phyloP scores from a whole-genome alignment of 495 filamentous ascomycete genomes.

The Xylona heveae region DNA sequence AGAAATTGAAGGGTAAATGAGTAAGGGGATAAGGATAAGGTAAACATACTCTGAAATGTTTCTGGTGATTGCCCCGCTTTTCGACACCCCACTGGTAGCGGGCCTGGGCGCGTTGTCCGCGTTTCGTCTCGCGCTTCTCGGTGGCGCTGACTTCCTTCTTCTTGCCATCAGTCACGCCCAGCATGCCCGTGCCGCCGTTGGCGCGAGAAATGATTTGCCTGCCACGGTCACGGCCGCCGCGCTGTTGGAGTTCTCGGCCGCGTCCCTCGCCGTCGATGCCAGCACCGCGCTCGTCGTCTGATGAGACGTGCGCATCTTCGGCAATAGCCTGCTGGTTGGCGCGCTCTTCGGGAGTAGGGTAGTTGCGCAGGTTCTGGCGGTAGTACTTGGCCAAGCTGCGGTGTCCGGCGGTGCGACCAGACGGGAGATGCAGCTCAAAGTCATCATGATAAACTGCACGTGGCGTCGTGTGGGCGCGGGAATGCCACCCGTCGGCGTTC shows the following conservation, averaged over 20 bases:
- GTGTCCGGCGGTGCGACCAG: constrained; percentile 76
- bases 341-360: constrained; percentile 28
- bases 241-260: constrained; percentile 11
- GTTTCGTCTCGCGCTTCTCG: constrained; percentile 45
- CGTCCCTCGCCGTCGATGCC: constrained; percentile 26
- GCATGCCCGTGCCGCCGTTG: constrained; percentile 55
- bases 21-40: neutral
- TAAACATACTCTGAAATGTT: constrained; percentile 48
- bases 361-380: constrained; percentile 75
- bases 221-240: constrained; percentile 23
- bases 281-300: too few species aligned
- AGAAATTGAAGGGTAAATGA: too few species aligned
- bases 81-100: constrained; percentile 41
- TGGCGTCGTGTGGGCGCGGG: constrained; percentile 32
- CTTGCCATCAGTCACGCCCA: constrained; percentile 48
- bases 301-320: too few species aligned
- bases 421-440: constrained; percentile 84
- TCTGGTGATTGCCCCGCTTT: constrained; percentile 44
- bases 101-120: constrained; percentile 33
- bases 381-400: constrained; percentile 69
- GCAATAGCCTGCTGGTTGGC: constrained; percentile 9
- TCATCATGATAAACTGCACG: constrained; percentile 71
- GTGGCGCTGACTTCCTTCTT: constrained; percentile 37
- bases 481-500: constrained; percentile 50
- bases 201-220: constrained; percentile 41